Evolutionary conservation across 225 moss, liverwort and hornwort species (phyloP).

Genomic region (Rhytidiadelphus loreus): DNA sequence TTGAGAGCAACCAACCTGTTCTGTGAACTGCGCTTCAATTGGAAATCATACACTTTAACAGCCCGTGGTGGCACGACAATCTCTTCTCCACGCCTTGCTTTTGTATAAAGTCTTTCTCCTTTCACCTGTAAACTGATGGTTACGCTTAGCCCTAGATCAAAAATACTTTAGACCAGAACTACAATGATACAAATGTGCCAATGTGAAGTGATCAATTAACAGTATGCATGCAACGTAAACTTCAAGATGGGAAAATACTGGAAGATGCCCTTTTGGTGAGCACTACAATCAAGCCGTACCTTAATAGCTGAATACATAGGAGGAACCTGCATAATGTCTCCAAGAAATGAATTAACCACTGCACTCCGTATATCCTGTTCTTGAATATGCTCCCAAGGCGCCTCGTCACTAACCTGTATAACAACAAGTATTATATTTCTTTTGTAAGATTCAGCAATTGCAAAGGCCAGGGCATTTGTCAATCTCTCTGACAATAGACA

Average conservation of each 20-base stretch:
- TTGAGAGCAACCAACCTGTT: constrained; percentile 39
- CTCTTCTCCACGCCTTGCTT: constrained; percentile 89
- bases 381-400: constrained; percentile 83
- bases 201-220: background rate
- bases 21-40: constrained; percentile 33
- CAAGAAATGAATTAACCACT: constrained; percentile 28
- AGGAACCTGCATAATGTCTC: constrained; percentile 50
- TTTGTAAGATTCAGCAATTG: background rate
- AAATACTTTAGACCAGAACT: background rate
- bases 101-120: constrained; percentile 81
- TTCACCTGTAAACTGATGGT: constrained; percentile 32
- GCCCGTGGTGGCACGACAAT: constrained; percentile 56
- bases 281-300: constrained; percentile 11
- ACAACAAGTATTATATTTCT: background rate
- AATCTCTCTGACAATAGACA: background rate
- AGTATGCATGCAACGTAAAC: background rate
- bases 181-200: background rate
- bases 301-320: constrained; percentile 61
- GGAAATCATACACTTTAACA: constrained; percentile 62
- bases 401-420: constrained; percentile 54
- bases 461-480: background rate
- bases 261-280: background rate
- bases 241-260: background rate
- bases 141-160: background rate
- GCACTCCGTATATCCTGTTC: constrained; percentile 31